Evolutionary conservation across 2,329 filamentous ascomycete genomes (phyloP), one percentile per base, ranked within the genome.

Genomic region (Apiospora kogelbergensis): DNA sequence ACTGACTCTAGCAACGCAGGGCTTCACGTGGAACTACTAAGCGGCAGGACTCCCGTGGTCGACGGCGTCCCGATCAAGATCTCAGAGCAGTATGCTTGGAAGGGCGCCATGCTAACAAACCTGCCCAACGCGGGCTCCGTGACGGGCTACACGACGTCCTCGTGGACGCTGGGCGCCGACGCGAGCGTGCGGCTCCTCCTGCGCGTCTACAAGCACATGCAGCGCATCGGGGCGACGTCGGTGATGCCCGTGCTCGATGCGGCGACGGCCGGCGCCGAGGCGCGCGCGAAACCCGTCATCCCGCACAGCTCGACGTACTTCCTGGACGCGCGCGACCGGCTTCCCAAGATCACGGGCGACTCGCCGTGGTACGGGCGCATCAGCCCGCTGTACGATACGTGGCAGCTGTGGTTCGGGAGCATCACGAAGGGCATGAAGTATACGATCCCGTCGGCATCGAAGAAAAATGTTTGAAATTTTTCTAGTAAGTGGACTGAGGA

Each of bases 81-180:
- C 24, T 71, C 80, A 0, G 78, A 82, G 1, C 84, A 84, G 65
- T 86, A 84, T 73, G 76, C 85, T 0, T 92, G 89, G 90, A 86
- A 87, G 72, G 81, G 84, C 6, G 79, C 83, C 63, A 90, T 92
- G 89, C 76, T 92, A 0, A 83, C 90, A 70, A 86, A 86, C 63
- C 77, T 91, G 1, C 90, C 90, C 1, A 92, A 92, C 74, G 69
- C 88, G 6, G 79, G 85, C 24, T 83, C 88, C 73, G 81, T 88
- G 17, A 80, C 89, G 13, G 90, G 90, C 3, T 92, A 91, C 76
- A 83, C 84, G 37, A 85, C 89, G 46, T 84, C 84, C 0, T 84
- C 85, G 0, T 92, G 90, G 89, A 91, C 89, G 0, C 80, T 91
- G 0, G 88, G 88, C 1, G 84, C 86, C 0, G 89, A 92, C 69